A percentile compares a stretch with the other conserved stretches of the same genome.
These are phyloP conservation scores for Mesotaenium endlicherianum DNA, from an alignment of 139 green algal genomes.

Conservation along the genomic window DNA sequence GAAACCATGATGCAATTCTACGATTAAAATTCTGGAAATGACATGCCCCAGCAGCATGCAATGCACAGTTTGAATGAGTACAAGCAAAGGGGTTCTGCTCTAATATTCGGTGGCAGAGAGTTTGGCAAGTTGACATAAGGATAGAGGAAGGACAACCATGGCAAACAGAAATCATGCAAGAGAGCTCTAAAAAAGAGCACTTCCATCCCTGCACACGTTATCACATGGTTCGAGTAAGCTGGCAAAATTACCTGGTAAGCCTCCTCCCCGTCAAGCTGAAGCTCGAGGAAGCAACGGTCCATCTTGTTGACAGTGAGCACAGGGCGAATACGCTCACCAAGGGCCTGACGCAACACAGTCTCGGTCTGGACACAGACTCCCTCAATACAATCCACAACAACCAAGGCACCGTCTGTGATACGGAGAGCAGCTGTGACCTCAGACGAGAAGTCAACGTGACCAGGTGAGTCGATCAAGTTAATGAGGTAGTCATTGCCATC, in stretches of 20 bases:
- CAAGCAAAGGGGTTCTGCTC: no score
- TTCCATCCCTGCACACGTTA: no score
- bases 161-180: no score
- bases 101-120: no score
- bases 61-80: no score
- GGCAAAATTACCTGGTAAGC: constrained; percentile 79
- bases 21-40: no score
- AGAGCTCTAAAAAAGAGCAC: no score
- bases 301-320: constrained; percentile 99
- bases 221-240: no score
- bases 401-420: constrained; percentile 98
- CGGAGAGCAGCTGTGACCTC: constrained; percentile 98
- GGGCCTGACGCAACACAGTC: constrained; percentile 94
- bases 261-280: constrained; percentile 87
- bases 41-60: no score
- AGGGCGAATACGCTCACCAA: constrained; percentile 92
- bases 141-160: no score
- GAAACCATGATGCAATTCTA: no score
- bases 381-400: constrained; percentile 99
- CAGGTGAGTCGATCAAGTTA: constrained; percentile 99
- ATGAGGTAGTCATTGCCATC: constrained; percentile 93
- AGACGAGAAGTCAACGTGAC: constrained; percentile 99
- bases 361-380: constrained; percentile 99
- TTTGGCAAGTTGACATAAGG: no score
- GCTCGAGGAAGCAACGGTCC: constrained; percentile 98